A percentile compares a stretch with the other conserved stretches of the same genome.
phyloP scores from a whole-genome alignment of 2,329 filamentous ascomycete species.

The Tolypocladium ovalisporum region DNA sequence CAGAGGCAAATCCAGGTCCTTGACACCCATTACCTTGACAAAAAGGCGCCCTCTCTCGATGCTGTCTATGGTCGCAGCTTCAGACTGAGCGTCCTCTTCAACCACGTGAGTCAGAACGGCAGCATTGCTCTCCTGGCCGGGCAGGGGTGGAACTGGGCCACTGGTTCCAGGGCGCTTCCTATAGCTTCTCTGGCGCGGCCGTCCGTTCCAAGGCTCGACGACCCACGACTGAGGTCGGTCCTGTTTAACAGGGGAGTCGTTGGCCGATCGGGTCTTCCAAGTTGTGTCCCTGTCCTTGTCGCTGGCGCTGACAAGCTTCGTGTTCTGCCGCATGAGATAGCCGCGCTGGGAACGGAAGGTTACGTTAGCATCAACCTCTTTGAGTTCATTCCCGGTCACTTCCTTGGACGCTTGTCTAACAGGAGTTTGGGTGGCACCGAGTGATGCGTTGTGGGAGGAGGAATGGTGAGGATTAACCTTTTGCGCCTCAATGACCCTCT shows the following conservation, averaged over 20 bases:
- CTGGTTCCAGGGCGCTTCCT: constrained; percentile 38
- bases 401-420: constrained; percentile 35
- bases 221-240: constrained; percentile 85
- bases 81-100: constrained; percentile 54
- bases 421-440: constrained; percentile 10
- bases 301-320: constrained; percentile 90
- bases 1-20: constrained; percentile 84
- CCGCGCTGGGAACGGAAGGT: constrained; percentile 69
- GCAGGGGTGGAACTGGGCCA: constrained; percentile 69
- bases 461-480: constrained; percentile 51
- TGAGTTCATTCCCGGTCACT: constrained; percentile 2
- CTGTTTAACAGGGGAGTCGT: constrained; percentile 62
- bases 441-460: constrained; percentile 1
- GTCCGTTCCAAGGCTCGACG: constrained; percentile 92
- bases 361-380: constrained; percentile 48
- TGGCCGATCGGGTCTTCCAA: constrained; percentile 47
- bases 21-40: constrained; percentile 97
- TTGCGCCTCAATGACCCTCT: constrained; percentile 89
- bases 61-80: constrained; percentile 58
- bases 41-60: constrained; percentile 85
- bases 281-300: constrained; percentile 54
- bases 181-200: constrained; percentile 54
- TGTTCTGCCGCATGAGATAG: constrained; percentile 97
- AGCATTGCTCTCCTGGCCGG: constrained; percentile 77
- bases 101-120: constrained; percentile 52